phyloP scores from a whole-genome alignment of 108 stramenopile species.

The Heterococcus sp. region DNA sequence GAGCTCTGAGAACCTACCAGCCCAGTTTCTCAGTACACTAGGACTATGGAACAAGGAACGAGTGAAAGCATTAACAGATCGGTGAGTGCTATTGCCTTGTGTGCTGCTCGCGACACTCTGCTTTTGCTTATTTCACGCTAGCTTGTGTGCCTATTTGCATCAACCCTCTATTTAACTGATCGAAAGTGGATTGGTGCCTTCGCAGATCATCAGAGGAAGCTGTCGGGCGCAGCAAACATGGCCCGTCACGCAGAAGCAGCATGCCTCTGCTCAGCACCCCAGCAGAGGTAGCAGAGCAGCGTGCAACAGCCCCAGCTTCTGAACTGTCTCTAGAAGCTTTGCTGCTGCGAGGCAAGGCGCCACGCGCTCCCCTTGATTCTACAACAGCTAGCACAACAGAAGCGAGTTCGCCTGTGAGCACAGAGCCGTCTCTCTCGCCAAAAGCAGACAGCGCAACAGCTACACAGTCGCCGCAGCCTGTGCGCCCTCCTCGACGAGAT shows the following conservation, averaged over 20 bases:
- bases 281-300: not conserved
- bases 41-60: not conserved
- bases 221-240: not conserved
- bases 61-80: not conserved
- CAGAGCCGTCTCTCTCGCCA: not conserved
- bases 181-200: not conserved
- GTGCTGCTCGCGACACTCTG: not conserved
- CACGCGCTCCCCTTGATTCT: not conserved
- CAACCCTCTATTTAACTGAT: not conserved
- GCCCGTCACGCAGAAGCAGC: not conserved
- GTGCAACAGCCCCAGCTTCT: not conserved
- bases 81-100: not conserved
- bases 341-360: not conserved
- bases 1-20: no score
- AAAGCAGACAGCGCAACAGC: not conserved
- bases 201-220: not conserved
- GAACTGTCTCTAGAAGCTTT: not conserved
- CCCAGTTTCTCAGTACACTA: not conserved
- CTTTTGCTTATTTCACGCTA: not conserved
- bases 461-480: not conserved
- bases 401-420: not conserved
- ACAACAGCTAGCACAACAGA: not conserved
- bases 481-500: constrained; percentile 20
- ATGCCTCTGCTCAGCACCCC: not conserved
- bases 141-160: not conserved